These are phyloP conservation scores for Gautieria morchelliformis DNA, from an alignment of 768 basidiomycete genomes.

Conservation along the genomic window DNA sequence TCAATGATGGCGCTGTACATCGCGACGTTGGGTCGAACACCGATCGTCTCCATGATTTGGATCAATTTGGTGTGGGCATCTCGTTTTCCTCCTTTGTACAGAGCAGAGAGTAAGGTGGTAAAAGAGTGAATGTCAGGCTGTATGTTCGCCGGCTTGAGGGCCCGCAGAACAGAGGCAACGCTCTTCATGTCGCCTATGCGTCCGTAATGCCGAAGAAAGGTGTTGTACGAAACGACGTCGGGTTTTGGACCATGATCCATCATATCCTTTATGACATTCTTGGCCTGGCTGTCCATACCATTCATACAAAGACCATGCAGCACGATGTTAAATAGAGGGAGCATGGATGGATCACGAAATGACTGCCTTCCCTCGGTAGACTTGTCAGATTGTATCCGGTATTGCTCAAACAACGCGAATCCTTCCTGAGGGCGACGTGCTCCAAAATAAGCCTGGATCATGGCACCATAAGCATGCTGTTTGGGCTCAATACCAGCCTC, in stretches of 20 bases:
- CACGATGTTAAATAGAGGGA: slow-evolving; percentile 54
- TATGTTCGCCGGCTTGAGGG: slow-evolving; percentile 45
- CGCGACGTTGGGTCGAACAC: slow-evolving; percentile 62
- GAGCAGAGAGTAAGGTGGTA: slow-evolving; percentile 73
- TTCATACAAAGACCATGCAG: slow-evolving; percentile 52
- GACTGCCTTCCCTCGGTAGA: slow-evolving; percentile 21
- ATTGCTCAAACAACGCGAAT: slow-evolving; percentile 39
- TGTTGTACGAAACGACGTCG: slow-evolving; percentile 75
- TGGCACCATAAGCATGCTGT: slow-evolving; percentile 53
- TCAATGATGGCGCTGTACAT: slow-evolving; percentile 77
- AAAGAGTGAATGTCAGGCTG: slow-evolving; percentile 77
- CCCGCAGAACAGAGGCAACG: slow-evolving; percentile 47
- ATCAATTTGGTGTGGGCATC: slow-evolving; percentile 61
- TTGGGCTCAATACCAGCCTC: slow-evolving; percentile 49
- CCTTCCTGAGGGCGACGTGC: slow-evolving; percentile 43
- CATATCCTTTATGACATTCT: slow-evolving; percentile 31
- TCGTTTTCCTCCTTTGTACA: slow-evolving; percentile 56
- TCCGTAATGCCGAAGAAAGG: slow-evolving; percentile 59
- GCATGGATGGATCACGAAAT: slow-evolving; percentile 26
- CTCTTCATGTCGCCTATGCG: slow-evolving; percentile 52
- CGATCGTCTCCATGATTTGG: slow-evolving; percentile 65
- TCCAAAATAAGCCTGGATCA: slow-evolving; percentile 54
- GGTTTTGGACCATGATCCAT: slow-evolving; percentile 43
- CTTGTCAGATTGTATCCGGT: slow-evolving; percentile 28
- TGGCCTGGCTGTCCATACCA: slow-evolving; percentile 25